Evolutionary conservation across 2,329 filamentous ascomycete genomes (phyloP).

Genomic region (Kalaharituber pfeilii): DNA sequence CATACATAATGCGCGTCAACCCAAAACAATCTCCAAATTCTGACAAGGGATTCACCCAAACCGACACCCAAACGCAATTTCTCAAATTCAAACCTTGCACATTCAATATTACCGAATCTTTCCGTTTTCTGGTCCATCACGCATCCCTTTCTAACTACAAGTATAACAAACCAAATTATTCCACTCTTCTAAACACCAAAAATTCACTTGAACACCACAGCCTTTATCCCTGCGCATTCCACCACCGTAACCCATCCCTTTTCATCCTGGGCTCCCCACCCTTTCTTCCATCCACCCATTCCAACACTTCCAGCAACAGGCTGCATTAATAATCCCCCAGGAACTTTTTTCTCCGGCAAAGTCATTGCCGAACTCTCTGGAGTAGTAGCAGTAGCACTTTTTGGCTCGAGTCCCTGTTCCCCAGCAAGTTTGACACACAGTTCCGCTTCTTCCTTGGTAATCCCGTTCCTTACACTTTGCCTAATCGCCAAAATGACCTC

Average conservation of each 20-base stretch:
- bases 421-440: not conserved
- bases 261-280: not conserved
- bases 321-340: not conserved
- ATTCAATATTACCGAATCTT: too few species aligned
- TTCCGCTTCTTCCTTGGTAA: slow-evolving; percentile 5
- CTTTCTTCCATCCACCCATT: not conserved
- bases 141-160: too few species aligned
- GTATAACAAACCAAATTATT: too few species aligned
- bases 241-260: not conserved
- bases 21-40: too few species aligned
- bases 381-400: too few species aligned
- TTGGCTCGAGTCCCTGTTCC: not conserved
- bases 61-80: too few species aligned
- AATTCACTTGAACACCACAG: slow-evolving; percentile 1
- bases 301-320: not conserved
- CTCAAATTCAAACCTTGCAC: too few species aligned
- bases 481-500: slow-evolving; percentile 11
- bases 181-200: not conserved
- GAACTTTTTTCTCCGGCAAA: not conserved
- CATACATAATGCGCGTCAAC: too few species aligned
- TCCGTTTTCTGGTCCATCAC: too few species aligned
- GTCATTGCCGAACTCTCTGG: not conserved
- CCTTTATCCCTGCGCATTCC: not conserved
- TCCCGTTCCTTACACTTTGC: slow-evolving; percentile 17
- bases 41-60: too few species aligned